phyloP scores from a whole-genome alignment of 768 basidiomycete genomes.

The Boletus rufocinnamomeus region DNA sequence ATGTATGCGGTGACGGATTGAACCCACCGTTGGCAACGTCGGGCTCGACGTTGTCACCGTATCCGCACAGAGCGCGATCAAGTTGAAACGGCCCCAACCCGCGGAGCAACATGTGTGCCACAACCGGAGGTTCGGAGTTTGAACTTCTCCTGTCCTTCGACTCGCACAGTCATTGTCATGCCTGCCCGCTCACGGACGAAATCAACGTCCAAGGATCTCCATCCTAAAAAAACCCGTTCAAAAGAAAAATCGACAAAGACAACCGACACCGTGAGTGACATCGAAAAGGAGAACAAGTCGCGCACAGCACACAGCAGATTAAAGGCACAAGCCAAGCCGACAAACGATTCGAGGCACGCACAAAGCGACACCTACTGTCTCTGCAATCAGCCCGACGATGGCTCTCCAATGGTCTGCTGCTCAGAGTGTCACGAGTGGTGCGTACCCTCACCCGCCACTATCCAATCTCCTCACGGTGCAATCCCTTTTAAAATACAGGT shows the following conservation, averaged over 20 bases:
- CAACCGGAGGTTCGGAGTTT: constrained; percentile 34
- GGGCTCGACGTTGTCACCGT: background rate
- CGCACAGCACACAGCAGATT: constrained; percentile 23
- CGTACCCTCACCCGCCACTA: constrained; percentile 23
- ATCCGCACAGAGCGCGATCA: background rate
- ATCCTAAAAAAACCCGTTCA: constrained; percentile 1
- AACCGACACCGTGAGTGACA: constrained; percentile 27
- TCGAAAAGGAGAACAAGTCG: constrained; percentile 35
- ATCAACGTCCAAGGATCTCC: constrained; percentile 27
- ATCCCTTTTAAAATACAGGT: constrained; percentile 51
- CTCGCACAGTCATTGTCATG: constrained; percentile 36
- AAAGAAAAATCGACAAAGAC: constrained; percentile 24
- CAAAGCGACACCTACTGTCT: constrained; percentile 46
- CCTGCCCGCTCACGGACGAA: constrained; percentile 49
- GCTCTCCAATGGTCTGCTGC: constrained; percentile 80
- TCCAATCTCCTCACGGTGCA: constrained; percentile 6
- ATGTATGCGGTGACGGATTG: constrained; percentile 6
- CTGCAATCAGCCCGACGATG: constrained; percentile 72
- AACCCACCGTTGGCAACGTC: constrained; percentile 8
- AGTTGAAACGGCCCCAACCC: background rate
- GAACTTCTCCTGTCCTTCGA: constrained; percentile 32
- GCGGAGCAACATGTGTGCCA: constrained; percentile 24
- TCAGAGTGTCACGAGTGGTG: constrained; percentile 73
- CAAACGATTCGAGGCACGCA: constrained; percentile 18
- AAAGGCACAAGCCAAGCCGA: constrained; percentile 22